These are phyloP conservation scores for Emiliania huxleyi DNA, from an alignment of 78 protist genomes.

Conservation along the genomic window DNA sequence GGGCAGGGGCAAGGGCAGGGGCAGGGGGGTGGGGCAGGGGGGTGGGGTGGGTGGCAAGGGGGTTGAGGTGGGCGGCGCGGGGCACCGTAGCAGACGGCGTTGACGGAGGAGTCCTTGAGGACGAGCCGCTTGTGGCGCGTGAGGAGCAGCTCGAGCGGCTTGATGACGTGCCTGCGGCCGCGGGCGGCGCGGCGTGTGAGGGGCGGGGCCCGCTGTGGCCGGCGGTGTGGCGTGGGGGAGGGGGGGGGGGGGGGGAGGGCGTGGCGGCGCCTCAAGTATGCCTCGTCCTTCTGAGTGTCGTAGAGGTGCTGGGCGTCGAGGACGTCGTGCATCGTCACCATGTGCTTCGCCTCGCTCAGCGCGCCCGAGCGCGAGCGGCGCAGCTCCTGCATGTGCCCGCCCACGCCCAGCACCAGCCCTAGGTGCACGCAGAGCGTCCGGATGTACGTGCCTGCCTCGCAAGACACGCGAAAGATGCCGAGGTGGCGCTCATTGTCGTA, in stretches of 20 bases:
- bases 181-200: too few relatives aligned
- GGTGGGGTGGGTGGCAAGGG: too few relatives aligned
- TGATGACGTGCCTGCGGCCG: conserved; percentile 94
- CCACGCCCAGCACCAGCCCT: conserved; percentile 96
- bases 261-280: too few relatives aligned
- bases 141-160: conserved; percentile 96
- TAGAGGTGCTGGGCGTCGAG: conserved; percentile 96
- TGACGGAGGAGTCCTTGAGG: conserved; percentile 98
- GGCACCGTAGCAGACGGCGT: conserved; percentile 99
- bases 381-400: conserved; percentile 98
- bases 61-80: too few relatives aligned
- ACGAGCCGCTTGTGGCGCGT: conserved; percentile 91
- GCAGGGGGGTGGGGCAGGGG: too few relatives aligned
- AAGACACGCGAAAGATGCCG: conserved; percentile 93
- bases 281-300: conserved; percentile 76
- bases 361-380: conserved; percentile 91
- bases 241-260: too few relatives aligned
- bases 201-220: too few relatives aligned
- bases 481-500: conserved; percentile 89
- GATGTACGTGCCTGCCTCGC: conserved; percentile 99
- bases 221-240: not conserved
- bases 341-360: conserved; percentile 82
- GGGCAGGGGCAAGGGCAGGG: too few relatives aligned
- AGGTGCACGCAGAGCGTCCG: conserved; percentile 99
- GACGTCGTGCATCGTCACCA: conserved; percentile 99